Conservation (phyloP, 805 yeast genomes). For the Kregervanrija fluxuum region DNA sequence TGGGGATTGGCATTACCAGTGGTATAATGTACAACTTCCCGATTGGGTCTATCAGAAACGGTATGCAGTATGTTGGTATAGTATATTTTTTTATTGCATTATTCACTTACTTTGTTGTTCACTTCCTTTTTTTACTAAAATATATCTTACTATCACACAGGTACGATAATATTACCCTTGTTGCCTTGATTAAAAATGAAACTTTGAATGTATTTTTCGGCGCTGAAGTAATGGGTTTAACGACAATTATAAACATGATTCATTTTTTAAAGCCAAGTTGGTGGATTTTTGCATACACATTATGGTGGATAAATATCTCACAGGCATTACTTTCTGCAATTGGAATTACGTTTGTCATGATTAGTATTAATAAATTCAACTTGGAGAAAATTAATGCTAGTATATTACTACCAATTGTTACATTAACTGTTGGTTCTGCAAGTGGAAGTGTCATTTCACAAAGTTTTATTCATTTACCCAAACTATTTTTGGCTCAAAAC, state of each 20-base stretch:
- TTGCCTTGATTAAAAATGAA: slow-evolving; percentile 32
- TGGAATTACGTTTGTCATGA: slow-evolving; percentile 49
- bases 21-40: slow-evolving; percentile 60
- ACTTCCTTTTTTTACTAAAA: slow-evolving; percentile 32
- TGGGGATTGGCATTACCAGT: slow-evolving; percentile 80
- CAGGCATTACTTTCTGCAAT: slow-evolving; percentile 54
- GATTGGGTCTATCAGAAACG: slow-evolving; percentile 35
- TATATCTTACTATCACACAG: slow-evolving; percentile 31
- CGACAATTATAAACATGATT: slow-evolving; percentile 56
- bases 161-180: slow-evolving; percentile 11
- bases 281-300: slow-evolving; percentile 44
- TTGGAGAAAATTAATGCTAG: slow-evolving; percentile 44
- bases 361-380: slow-evolving; percentile 27
- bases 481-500: slow-evolving; percentile 44
- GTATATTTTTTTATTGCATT: slow-evolving; percentile 58
- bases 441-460: slow-evolving; percentile 52
- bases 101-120: slow-evolving; percentile 36
- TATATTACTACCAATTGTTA: slow-evolving; percentile 67
- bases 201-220: slow-evolving; percentile 60
- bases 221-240: slow-evolving; percentile 72
- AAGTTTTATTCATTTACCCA: slow-evolving; percentile 22
- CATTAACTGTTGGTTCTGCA: slow-evolving; percentile 70
- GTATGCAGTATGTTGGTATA: slow-evolving; percentile 37
- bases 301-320: slow-evolving; percentile 69
- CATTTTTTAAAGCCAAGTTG: slow-evolving; percentile 34